Evolutionary conservation across 805 yeast species (phyloP).

Genomic region (Kodamaea neixiangensis): DNA sequence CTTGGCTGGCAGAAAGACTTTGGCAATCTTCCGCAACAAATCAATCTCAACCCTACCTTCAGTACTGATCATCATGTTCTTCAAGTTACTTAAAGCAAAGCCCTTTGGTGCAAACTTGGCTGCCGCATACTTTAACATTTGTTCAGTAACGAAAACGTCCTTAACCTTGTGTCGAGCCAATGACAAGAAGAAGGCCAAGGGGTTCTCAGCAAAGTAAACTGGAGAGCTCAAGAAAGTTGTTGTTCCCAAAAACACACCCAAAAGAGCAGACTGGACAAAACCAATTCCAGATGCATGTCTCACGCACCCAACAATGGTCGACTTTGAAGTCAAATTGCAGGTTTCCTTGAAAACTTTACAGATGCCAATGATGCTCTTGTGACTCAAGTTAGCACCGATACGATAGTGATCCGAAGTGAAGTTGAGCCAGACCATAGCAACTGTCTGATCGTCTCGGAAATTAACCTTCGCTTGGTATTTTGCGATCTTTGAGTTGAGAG

Average conservation of each 20-base stretch:
- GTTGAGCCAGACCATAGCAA: constrained; percentile 65
- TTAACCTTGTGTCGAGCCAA: constrained; percentile 77
- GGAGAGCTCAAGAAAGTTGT: constrained; percentile 82
- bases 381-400: constrained; percentile 58
- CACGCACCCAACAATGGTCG: constrained; percentile 82
- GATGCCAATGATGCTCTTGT: constrained; percentile 65
- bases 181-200: constrained; percentile 67
- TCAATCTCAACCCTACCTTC: constrained; percentile 71
- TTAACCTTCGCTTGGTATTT: constrained; percentile 42
- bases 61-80: constrained; percentile 82
- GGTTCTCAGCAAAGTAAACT: constrained; percentile 72
- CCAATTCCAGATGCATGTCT: constrained; percentile 86
- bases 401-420: constrained; percentile 73
- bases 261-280: constrained; percentile 75
- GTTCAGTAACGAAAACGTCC: constrained; percentile 82
- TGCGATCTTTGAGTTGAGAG: constrained; percentile 46
- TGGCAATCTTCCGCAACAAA: constrained; percentile 57
- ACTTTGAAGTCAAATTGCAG: constrained; percentile 71
- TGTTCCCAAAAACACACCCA: constrained; percentile 87
- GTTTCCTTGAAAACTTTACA: constrained; percentile 93
- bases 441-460: constrained; percentile 42
- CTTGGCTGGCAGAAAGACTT: constrained; percentile 62
- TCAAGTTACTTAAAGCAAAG: constrained; percentile 60
- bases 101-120: constrained; percentile 60
- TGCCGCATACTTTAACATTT: constrained; percentile 77